Evolutionary conservation across 305 asterid species (phyloP), one percentile per base, ranked within the genome.

Genomic region (Fraxinus albicans): DNA sequence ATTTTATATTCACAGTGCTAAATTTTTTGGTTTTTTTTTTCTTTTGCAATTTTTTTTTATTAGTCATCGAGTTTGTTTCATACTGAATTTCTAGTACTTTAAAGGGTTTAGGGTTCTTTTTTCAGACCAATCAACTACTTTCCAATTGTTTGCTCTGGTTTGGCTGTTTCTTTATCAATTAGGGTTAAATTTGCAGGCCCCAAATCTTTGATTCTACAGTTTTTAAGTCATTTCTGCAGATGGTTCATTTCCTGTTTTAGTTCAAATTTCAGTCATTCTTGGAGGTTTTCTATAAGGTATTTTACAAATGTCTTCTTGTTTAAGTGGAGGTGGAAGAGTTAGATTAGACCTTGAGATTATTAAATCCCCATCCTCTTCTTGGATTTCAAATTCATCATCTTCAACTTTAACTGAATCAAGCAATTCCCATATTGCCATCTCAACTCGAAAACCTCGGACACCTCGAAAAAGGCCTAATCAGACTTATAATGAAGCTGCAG

Each of bases 391-490:
- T 63, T 90, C 91, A 72, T 85, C 98, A 0, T 96, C 99, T 0
- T 95, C 99, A 8, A 93, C 98, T 2, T 89, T 95, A 73, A 92
- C 98, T 0, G 98, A 96, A 82, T 88, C 99, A 42, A 93, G 95
- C 89, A 93, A 94, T 60, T 90, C 93, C 38, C 95, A 91, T 1
- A 81, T 88, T 7, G 86, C 89, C 63, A 91, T 95, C 92, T 85
- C 96, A 69, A 96, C 97, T 0, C 69, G 98, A 50, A 96, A 96
- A 73, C 94, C 99, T 7, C 87, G 98, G 2, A 95, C 99, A 0
- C 98, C 97, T 7, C 93, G 99, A 21, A 95, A 95, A 81, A 81
- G 99, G 83, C 98, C 98, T 3, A 95, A 94, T n/a, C 98, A 95
- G 44, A 92, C 91, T 0, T 94, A 94, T 89, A 90, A 93, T 81